Evolutionary conservation across 2,329 filamentous ascomycete genomes (phyloP).

Genomic region (Aureobasidium pullulans): DNA sequence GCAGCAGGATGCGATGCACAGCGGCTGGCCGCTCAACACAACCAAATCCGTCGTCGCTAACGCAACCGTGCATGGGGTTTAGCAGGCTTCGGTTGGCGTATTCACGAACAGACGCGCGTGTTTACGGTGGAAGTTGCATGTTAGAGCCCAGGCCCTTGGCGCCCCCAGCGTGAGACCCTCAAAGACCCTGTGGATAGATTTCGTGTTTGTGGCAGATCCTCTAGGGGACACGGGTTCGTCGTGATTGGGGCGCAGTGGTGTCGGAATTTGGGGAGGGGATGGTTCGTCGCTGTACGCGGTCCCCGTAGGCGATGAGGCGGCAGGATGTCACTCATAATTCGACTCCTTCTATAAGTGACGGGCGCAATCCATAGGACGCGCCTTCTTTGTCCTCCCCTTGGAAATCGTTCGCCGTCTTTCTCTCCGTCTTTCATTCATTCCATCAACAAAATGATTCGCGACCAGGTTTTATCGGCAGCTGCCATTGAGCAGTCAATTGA

Average conservation of each 20-base stretch:
- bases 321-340: not conserved
- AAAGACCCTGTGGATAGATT: not conserved
- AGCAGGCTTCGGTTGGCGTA: not conserved
- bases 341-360: not conserved
- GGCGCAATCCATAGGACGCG: not conserved
- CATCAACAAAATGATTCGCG: not conserved
- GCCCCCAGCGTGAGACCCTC: not conserved
- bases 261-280: not conserved
- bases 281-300: not conserved
- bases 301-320: not conserved
- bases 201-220: not conserved
- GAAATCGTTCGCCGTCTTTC: not conserved
- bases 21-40: not conserved
- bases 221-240: not conserved
- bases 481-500: slow-evolving; percentile 6
- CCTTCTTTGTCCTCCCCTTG: not conserved
- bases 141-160: not conserved
- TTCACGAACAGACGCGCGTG: not conserved
- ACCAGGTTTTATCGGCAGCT: not conserved
- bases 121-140: not conserved
- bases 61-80: not conserved
- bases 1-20: not conserved
- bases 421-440: not conserved
- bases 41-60: too few species aligned
- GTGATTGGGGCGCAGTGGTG: slow-evolving; percentile 4